Percentiles rank a stretch among this genome's conserved stretches.
phyloP scores from a whole-genome alignment of 768 basidiomycete genomes.

The Coprinopsis marcescibilis region DNA sequence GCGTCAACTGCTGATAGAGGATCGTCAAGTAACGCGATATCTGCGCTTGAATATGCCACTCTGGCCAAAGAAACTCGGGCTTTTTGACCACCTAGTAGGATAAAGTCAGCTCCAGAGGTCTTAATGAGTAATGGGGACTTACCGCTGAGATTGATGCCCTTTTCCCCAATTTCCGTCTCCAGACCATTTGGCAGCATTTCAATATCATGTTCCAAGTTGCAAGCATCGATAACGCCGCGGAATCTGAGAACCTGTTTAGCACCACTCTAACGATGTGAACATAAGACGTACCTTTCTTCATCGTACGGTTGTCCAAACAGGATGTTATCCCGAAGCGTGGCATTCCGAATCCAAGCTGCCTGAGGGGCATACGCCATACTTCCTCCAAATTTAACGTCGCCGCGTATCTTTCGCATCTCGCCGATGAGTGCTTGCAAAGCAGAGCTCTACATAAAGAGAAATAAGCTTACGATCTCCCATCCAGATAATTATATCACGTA shows the following conservation, averaged over 20 bases:
- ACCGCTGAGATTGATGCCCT: conserved; percentile 67
- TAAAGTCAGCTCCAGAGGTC: too few species aligned
- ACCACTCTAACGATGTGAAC: too few species aligned
- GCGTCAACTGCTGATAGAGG: too few species aligned
- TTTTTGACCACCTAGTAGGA: conserved; percentile 4
- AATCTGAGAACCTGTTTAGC: too few species aligned
- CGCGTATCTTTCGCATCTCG: conserved; percentile 57
- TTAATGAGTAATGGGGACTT: too few species aligned
- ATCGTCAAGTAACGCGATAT: too few species aligned
- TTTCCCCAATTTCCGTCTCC: conserved; percentile 69
- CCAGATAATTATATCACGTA: conserved; percentile 21
- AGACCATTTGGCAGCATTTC: conserved; percentile 67
- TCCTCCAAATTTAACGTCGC: neutral
- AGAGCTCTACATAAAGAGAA: conserved; percentile 42
- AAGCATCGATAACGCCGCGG: conserved; percentile 52
- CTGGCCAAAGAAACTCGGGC: too few species aligned
- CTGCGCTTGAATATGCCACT: too few species aligned
- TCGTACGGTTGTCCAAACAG: conserved; percentile 65
- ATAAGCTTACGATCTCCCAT: neutral
- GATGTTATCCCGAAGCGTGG: conserved; percentile 69
- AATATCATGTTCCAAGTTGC: conserved; percentile 66
- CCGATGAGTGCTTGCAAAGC: conserved; percentile 53
- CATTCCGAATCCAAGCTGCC: conserved; percentile 56
- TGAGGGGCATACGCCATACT: neutral
- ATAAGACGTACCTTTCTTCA: conserved; percentile 40